These are phyloP conservation scores for Gnomoniopsis sp. DNA, from an alignment of 2,329 filamentous ascomycete genomes.

Conservation along the genomic window DNA sequence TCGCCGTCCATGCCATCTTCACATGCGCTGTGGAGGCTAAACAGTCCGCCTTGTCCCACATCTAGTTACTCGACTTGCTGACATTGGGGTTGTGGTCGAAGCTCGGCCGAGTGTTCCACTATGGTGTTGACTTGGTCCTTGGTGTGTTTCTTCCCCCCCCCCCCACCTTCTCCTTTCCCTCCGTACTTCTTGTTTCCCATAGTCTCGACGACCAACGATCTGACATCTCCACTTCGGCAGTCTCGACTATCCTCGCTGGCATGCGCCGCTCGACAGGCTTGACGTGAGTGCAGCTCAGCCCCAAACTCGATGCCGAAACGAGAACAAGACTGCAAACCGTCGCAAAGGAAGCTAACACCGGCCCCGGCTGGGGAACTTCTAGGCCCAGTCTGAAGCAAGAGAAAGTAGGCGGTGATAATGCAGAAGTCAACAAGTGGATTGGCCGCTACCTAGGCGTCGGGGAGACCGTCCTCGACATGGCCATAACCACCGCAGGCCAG, in stretches of 20 bases:
- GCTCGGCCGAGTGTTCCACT: slow-evolving; percentile 91
- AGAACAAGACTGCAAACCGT: background rate
- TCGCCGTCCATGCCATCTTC: slow-evolving; percentile 15
- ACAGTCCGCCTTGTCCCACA: slow-evolving; percentile 31
- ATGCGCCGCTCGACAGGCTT: slow-evolving; percentile 96
- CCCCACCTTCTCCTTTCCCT: background rate
- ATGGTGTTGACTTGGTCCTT: slow-evolving; percentile 93
- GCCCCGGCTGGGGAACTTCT: slow-evolving; percentile 38
- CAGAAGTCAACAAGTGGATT: slow-evolving; percentile 82
- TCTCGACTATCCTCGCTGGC: slow-evolving; percentile 93
- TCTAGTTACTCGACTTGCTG: slow-evolving; percentile 63
- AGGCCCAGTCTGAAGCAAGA: slow-evolving; percentile 85
- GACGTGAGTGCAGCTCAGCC: slow-evolving; percentile 68
- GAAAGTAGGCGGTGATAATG: slow-evolving; percentile 73
- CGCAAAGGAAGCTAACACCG: slow-evolving; percentile 37
- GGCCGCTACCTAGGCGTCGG: slow-evolving; percentile 91
- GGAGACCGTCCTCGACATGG: slow-evolving; percentile 98
- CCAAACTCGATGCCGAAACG: slow-evolving; percentile 12
- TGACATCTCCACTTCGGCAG: slow-evolving; percentile 39
- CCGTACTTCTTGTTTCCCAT: no score
- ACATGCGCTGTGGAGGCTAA: slow-evolving; percentile 33
- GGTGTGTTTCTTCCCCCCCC: slow-evolving; percentile 50
- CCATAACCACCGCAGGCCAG: slow-evolving; percentile 83
- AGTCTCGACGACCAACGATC: background rate
- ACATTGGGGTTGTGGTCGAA: slow-evolving; percentile 68